Conservation (phyloP, 805 yeast species). For the Candida montana region DNA sequence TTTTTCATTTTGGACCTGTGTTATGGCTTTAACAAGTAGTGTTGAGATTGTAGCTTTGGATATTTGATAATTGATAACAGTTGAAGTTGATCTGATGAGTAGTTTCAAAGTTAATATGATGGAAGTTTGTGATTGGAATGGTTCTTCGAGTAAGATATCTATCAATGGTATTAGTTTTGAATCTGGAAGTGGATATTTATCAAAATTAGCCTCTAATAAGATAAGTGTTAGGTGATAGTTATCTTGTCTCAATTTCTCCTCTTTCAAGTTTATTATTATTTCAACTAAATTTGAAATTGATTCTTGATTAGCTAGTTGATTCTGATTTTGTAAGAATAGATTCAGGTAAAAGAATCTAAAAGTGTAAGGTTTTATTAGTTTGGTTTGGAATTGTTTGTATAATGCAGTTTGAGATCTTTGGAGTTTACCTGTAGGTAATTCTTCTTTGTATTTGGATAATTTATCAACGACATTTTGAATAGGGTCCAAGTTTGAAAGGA, state of each 20-base stretch:
- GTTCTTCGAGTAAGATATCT: background rate
- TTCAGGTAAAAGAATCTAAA: constrained; percentile 13
- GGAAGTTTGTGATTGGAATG: constrained; percentile 1
- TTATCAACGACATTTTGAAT: background rate
- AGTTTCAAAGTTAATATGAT: constrained; percentile 12
- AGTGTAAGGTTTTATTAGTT: constrained; percentile 7
- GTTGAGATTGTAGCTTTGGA: background rate
- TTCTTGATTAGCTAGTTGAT: background rate
- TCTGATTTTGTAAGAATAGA: constrained; percentile 12
- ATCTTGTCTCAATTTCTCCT: background rate
- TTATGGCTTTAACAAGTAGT: background rate
- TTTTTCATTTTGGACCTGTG: constrained; percentile 7
- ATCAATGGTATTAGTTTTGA: background rate
- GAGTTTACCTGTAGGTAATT: background rate
- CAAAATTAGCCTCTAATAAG: constrained; percentile 9
- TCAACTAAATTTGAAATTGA: background rate
- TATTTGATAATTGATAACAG: background rate
- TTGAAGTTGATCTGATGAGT: constrained; percentile 8
- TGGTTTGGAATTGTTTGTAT: constrained; percentile 10
- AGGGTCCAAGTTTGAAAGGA: background rate
- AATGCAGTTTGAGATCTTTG: constrained; percentile 6
- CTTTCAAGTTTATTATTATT: background rate
- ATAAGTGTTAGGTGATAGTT: constrained; percentile 13
- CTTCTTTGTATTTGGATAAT: background rate
- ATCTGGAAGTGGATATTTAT: background rate